Evolutionary conservation across 2,329 filamentous ascomycete species (phyloP).

Genomic region (Penicillium frequentans): DNA sequence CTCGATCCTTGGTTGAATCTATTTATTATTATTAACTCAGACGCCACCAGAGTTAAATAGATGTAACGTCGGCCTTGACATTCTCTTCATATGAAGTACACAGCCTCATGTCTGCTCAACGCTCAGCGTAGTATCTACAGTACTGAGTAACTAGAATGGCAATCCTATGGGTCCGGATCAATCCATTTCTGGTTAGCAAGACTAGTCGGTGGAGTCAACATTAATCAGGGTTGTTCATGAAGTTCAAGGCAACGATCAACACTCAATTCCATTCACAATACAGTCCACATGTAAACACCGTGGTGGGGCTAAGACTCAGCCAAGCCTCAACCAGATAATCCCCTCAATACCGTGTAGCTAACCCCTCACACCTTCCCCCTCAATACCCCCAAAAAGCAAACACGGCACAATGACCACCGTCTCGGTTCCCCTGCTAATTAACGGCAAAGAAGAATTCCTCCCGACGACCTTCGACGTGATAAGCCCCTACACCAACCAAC

Average conservation of each 20-base stretch:
- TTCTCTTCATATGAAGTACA: neutral
- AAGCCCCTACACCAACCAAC: constrained; percentile 54
- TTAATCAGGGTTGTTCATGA: neutral
- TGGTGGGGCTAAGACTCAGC: neutral
- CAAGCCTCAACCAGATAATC: neutral
- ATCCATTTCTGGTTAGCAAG: neutral
- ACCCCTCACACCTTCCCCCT: neutral
- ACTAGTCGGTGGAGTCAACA: neutral
- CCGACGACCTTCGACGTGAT: constrained; percentile 46
- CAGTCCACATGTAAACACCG: neutral
- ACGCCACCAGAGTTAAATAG: neutral
- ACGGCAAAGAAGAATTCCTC: constrained; percentile 34
- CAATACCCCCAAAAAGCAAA: neutral
- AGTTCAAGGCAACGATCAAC: neutral
- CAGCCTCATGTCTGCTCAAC: neutral
- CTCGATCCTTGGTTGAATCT: neutral
- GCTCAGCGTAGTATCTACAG: neutral
- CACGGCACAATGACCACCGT: neutral
- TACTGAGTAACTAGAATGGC: neutral
- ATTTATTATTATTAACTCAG: neutral
- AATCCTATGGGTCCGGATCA: neutral
- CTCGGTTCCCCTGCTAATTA: constrained; percentile 41
- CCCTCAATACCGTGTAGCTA: neutral
- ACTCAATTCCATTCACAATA: neutral
- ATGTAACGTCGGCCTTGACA: neutral